These are phyloP conservation scores for Tetracladium marchalianum DNA, from an alignment of 495 filamentous ascomycete genomes.

Conservation along the genomic window DNA sequence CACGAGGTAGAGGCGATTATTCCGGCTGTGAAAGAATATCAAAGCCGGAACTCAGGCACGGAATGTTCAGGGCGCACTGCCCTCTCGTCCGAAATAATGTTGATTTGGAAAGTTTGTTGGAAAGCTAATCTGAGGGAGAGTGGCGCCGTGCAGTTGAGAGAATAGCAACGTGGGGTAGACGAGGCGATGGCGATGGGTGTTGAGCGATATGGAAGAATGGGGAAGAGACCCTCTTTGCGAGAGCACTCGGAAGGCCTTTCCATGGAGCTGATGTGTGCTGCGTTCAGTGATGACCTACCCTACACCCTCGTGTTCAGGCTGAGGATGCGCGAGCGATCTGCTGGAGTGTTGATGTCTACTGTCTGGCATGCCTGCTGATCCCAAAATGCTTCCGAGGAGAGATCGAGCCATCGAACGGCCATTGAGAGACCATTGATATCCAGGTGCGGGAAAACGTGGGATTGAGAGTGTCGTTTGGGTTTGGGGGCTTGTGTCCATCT, in stretches of 20 bases:
- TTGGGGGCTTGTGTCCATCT: not conserved
- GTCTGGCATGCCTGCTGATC: slow-evolving; percentile 8
- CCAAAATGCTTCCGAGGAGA: not conserved
- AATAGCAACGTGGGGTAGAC: slow-evolving; percentile 16
- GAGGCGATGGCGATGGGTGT: not conserved
- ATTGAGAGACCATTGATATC: not conserved
- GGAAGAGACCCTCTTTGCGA: not conserved
- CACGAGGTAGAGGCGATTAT: no score
- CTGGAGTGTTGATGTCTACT: not conserved
- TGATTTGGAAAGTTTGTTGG: no score
- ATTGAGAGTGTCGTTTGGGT: not conserved
- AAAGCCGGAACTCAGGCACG: no score
- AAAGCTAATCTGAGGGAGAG: no score
- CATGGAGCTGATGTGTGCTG: not conserved
- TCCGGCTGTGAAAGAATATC: no score
- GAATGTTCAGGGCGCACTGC: no score
- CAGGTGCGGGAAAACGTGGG: slow-evolving; percentile 3
- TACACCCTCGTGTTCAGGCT: not conserved
- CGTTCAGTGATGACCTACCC: not conserved
- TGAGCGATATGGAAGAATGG: not conserved
- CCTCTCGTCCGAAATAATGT: no score
- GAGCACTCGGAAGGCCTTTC: not conserved
- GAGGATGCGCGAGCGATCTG: not conserved
- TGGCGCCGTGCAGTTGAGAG: no score
- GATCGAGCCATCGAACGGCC: not conserved